A percentile compares a stretch with the other conserved stretches of the same genome.
Conservation (phyloP, 192 early-diverging fungal species). For the Backusella tarrabulga region DNA sequence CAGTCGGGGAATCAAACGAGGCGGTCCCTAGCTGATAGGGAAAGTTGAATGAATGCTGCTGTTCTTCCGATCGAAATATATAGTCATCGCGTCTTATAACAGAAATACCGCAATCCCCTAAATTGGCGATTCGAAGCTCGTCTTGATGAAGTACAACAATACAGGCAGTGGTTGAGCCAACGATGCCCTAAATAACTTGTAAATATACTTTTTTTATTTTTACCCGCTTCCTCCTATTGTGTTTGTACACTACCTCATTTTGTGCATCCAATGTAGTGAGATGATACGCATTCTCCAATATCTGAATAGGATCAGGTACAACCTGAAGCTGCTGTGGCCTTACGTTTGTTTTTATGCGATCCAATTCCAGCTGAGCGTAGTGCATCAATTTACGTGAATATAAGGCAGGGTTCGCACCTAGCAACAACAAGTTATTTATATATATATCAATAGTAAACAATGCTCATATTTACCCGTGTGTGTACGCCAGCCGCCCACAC, state of each 20-base stretch:
- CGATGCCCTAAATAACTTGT: constrained; percentile 47
- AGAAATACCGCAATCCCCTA: constrained; percentile 93
- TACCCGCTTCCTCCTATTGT: not conserved
- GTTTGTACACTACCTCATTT: constrained; percentile 34
- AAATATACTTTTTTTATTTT: not conserved
- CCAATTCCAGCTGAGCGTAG: constrained; percentile 78
- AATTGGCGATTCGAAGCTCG: constrained; percentile 90
- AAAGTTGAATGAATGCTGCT: constrained; percentile 99
- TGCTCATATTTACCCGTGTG: constrained; percentile 13
- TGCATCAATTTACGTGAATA: constrained; percentile 96
- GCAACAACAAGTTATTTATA: not conserved
- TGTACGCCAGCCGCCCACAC: constrained; percentile 89
- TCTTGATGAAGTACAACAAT: constrained; percentile 86
- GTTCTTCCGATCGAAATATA: constrained; percentile 94
- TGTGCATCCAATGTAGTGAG: constrained; percentile 56
- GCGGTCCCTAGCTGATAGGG: constrained; percentile 95
- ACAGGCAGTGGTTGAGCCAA: constrained; percentile 91
- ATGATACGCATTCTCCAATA: constrained; percentile 16
- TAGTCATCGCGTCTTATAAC: constrained; percentile 85
- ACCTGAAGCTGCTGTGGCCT: constrained; percentile 15
- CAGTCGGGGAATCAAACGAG: constrained; percentile 73
- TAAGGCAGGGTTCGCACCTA: constrained; percentile 87
- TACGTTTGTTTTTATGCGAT: constrained; percentile 72
- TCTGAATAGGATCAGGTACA: constrained; percentile 7
- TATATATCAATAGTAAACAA: constrained; percentile 1